phyloP scores from a whole-genome alignment of 2,329 filamentous ascomycete genomes.

The Exophiala oligosperma region DNA sequence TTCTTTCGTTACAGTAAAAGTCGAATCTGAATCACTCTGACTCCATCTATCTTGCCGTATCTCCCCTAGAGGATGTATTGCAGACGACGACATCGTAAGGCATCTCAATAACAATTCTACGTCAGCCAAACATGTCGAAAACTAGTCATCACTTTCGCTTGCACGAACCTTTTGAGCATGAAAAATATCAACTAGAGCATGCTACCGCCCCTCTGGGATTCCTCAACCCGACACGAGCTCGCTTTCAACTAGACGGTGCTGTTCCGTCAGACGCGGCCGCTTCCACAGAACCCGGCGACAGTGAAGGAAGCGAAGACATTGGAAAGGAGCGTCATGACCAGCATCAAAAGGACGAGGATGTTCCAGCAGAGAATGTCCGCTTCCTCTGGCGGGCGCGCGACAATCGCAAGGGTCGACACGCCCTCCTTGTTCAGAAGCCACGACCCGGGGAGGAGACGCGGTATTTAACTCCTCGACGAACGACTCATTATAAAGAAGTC shows the following conservation, averaged over 20 bases:
- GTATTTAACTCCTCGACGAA: constrained; percentile 36
- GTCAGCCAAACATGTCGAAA: constrained; percentile 7
- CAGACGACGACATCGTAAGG: no score
- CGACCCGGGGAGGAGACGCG: constrained; percentile 28
- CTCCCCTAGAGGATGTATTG: no score
- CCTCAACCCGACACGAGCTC: constrained; percentile 52
- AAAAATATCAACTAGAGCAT: constrained; percentile 12
- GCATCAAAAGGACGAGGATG: constrained; percentile 17
- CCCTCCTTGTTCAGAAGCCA: constrained; percentile 38
- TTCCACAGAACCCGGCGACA: constrained; percentile 9
- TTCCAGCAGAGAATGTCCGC: constrained; percentile 29
- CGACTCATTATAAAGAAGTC: constrained; percentile 35
- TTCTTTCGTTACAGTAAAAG: background rate
- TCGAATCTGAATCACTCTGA: background rate
- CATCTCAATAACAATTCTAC: no score
- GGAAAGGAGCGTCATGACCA: background rate
- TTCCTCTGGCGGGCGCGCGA: constrained; percentile 47
- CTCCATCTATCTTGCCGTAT: no score
- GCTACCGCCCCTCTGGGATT: constrained; percentile 46
- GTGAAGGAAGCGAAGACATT: constrained; percentile 1
- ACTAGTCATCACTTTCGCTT: constrained; percentile 18
- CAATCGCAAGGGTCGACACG: constrained; percentile 51
- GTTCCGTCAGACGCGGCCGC: constrained; percentile 3
- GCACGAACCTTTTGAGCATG: constrained; percentile 21
- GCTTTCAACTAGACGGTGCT: constrained; percentile 30